phyloP scores from a whole-genome alignment of 768 basidiomycete species.

The Trametes meyenii region DNA sequence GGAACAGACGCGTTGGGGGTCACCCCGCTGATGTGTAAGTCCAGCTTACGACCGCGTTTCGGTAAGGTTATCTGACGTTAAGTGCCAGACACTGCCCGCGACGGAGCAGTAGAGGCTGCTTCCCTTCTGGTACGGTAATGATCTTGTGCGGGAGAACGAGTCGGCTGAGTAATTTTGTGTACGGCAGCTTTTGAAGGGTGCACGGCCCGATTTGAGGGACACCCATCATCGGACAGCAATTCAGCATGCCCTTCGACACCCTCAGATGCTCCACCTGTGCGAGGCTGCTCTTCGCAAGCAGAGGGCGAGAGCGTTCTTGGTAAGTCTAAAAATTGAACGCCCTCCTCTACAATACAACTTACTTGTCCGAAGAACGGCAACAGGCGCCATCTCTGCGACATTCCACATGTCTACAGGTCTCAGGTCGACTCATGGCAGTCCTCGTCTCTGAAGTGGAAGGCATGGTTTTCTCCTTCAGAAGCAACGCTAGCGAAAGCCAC shows the following conservation, averaged over 20 bases:
- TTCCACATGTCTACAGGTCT: constrained; percentile 20
- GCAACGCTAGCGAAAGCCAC: constrained; percentile 15
- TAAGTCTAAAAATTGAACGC: constrained; percentile 34
- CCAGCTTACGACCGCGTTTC: background rate
- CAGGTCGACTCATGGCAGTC: constrained; percentile 15
- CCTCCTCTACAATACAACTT: background rate
- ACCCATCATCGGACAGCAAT: constrained; percentile 71
- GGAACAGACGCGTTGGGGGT: constrained; percentile 75
- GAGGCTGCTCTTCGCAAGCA: constrained; percentile 65
- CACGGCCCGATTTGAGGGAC: constrained; percentile 74
- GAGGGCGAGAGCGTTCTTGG: constrained; percentile 62
- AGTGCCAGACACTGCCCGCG: constrained; percentile 70
- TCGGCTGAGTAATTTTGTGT: background rate
- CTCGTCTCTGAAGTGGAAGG: constrained; percentile 7
- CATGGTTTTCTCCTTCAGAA: constrained; percentile 12
- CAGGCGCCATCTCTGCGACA: constrained; percentile 14
- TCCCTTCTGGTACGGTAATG: constrained; percentile 56
- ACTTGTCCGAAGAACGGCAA: constrained; percentile 12
- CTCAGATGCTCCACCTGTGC: constrained; percentile 68
- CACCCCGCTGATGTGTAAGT: constrained; percentile 84
- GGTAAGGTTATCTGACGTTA: constrained; percentile 3
- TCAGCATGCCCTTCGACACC: constrained; percentile 67
- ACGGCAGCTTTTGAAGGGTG: constrained; percentile 63
- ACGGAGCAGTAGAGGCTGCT: constrained; percentile 70
- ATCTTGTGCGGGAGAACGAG: background rate